Percentiles rank a stretch among this genome's conserved stretches.
Evolutionary conservation across 441 rosid species (phyloP).

Genomic region (Capsella rubella): DNA sequence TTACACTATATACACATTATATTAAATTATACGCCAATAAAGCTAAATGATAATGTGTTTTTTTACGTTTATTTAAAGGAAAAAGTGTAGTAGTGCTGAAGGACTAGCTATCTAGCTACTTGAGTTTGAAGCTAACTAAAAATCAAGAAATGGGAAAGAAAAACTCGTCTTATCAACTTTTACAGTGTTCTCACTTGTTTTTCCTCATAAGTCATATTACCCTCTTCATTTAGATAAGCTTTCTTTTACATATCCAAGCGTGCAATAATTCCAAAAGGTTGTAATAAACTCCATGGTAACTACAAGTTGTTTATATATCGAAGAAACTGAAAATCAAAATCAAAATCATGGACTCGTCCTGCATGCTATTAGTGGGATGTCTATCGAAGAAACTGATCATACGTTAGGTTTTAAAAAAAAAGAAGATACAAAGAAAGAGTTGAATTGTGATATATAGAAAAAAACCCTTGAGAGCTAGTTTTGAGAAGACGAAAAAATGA

Average conservation of each 20-base stretch:
- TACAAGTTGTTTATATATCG: neutral
- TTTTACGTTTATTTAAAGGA: neutral
- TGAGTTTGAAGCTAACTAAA: constrained; percentile 27
- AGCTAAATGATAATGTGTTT: constrained; percentile 13
- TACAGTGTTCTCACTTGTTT: neutral
- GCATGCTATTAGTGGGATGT: neutral
- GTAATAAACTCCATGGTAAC: neutral
- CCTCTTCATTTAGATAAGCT: neutral
- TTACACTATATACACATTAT: neutral
- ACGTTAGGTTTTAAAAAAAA: constrained; percentile 14
- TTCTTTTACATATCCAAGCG: neutral
- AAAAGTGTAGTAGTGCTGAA: neutral
- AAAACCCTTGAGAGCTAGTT: neutral
- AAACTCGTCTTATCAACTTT: constrained; percentile 1
- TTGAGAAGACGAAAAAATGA: neutral
- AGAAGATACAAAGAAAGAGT: neutral
- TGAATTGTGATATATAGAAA: neutral
- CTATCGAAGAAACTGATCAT: neutral
- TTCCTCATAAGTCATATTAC: too few species aligned
- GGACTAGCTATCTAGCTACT: neutral
- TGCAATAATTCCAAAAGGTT: neutral
- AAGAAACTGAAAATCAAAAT: neutral
- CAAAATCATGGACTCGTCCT: neutral
- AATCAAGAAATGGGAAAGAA: neutral
- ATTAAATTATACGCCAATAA: neutral